These are phyloP conservation scores for Leucocoprinus birnbaumii DNA, from an alignment of 768 basidiomycete genomes.

Conservation along the genomic window DNA sequence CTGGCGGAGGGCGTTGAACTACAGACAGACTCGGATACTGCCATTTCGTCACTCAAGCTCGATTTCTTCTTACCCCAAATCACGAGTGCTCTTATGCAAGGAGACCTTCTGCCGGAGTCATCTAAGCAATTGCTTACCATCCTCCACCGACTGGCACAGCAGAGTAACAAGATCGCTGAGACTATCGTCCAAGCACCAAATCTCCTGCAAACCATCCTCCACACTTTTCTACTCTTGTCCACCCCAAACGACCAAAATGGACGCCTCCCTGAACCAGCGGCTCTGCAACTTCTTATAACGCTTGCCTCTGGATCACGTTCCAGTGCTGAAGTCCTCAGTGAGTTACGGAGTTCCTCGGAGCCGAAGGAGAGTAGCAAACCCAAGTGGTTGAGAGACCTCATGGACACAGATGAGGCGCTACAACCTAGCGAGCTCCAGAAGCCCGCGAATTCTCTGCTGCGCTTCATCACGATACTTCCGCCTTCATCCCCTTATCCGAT, in stretches of 20 bases:
- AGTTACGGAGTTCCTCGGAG: slow-evolving; percentile 12
- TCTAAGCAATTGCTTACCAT: slow-evolving; percentile 55
- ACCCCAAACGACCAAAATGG: slow-evolving; percentile 36
- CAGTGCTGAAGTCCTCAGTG: slow-evolving; percentile 56
- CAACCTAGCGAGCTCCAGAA: neutral
- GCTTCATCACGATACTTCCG: slow-evolving; percentile 65
- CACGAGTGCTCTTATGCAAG: slow-evolving; percentile 33
- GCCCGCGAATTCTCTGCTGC: slow-evolving; percentile 62
- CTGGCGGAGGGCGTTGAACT: slow-evolving; percentile 49
- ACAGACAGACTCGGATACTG: slow-evolving; percentile 22
- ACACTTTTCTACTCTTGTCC: slow-evolving; percentile 55
- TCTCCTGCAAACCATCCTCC: slow-evolving; percentile 49
- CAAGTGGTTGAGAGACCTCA: neutral
- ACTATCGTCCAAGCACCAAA: slow-evolving; percentile 48
- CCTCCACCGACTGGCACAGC: slow-evolving; percentile 57
- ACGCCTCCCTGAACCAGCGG: slow-evolving; percentile 40
- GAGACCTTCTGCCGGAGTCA: slow-evolving; percentile 45
- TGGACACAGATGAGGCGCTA: neutral
- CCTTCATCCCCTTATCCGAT: slow-evolving; percentile 35
- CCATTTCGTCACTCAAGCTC: slow-evolving; percentile 32
- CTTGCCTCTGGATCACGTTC: slow-evolving; percentile 66
- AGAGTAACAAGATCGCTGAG: slow-evolving; percentile 51
- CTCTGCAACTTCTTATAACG: slow-evolving; percentile 53
- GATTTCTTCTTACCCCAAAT: slow-evolving; percentile 49
- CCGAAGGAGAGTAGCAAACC: neutral